Conservation (phyloP, 805 yeast species). For the Yarrowia sp. region DNA sequence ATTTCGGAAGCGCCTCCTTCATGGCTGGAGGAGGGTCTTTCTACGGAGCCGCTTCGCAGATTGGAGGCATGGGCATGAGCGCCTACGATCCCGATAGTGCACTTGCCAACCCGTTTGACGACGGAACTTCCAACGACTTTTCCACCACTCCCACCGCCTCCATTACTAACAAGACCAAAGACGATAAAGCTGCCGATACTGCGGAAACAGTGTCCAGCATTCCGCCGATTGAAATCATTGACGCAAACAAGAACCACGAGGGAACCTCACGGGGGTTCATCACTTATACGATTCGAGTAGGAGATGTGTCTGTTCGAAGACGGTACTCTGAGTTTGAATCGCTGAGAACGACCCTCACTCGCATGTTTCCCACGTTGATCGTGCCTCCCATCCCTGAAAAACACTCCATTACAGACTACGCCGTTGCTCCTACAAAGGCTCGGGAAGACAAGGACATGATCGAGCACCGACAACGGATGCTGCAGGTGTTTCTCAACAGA, state of each 20-base stretch:
- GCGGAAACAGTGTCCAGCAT: background rate
- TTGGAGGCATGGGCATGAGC: constrained; percentile 40
- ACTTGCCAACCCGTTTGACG: constrained; percentile 21
- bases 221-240: constrained; percentile 55
- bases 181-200: background rate
- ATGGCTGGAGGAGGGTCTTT: constrained; percentile 27
- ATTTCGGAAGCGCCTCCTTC: constrained; percentile 24
- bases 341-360: constrained; percentile 70
- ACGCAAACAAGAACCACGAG: constrained; percentile 87
- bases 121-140: background rate
- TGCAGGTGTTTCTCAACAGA: constrained; percentile 77
- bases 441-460: constrained; percentile 55
- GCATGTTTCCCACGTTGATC: constrained; percentile 77
- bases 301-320: constrained; percentile 73
- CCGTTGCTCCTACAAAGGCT: constrained; percentile 55
- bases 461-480: constrained; percentile 75
- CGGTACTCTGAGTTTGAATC: constrained; percentile 93
- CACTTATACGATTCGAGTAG: constrained; percentile 76
- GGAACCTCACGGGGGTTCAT: constrained; percentile 78
- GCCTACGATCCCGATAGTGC: constrained; percentile 37
- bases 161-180: background rate
- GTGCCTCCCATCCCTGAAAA: constrained; percentile 95
- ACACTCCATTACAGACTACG: constrained; percentile 63
- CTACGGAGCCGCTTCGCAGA: constrained; percentile 33
- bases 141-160: background rate